Percentiles rank a stretch among this genome's conserved stretches.
Evolutionary conservation across 2,329 filamentous ascomycete species (phyloP).

Genomic region (Nemania diffusa): DNA sequence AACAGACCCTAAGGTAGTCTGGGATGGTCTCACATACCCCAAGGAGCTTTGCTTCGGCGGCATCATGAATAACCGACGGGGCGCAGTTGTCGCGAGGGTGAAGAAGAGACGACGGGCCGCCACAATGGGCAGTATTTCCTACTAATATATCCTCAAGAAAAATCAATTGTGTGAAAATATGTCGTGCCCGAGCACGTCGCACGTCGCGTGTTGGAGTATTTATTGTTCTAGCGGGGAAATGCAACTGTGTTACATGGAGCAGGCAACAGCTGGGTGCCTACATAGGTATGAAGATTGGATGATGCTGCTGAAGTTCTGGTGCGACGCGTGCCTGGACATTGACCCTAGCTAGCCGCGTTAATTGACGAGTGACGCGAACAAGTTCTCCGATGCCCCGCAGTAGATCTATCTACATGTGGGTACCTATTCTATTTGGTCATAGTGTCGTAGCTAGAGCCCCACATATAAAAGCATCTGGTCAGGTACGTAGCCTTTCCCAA

Average conservation of each 20-base stretch:
- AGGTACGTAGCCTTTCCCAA: too few relatives aligned
- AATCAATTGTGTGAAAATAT: constrained; percentile 1
- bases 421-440: too few relatives aligned
- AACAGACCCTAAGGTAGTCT: constrained; percentile 51
- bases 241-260: background rate
- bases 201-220: background rate
- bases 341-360: constrained; percentile 39
- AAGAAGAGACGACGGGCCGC: constrained; percentile 42
- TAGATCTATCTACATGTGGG: too few relatives aligned
- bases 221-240: background rate
- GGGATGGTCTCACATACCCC: constrained; percentile 51
- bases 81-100: constrained; percentile 42
- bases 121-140: constrained; percentile 37
- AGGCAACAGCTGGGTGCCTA: constrained; percentile 20
- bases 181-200: background rate
- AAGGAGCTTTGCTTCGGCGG: constrained; percentile 50
- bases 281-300: background rate
- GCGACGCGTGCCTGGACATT: constrained; percentile 27
- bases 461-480: constrained; percentile 1
- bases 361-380: constrained; percentile 42
- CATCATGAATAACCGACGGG: constrained; percentile 45
- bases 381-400: constrained; percentile 3
- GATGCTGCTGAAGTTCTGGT: constrained; percentile 14
- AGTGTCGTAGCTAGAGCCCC: constrained; percentile 14
- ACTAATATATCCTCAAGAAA: background rate